Percentiles rank a stretch among this genome's conserved stretches.
These are phyloP conservation scores for Starmerella vitae DNA, from an alignment of 805 yeast genomes.

Conservation along the genomic window DNA sequence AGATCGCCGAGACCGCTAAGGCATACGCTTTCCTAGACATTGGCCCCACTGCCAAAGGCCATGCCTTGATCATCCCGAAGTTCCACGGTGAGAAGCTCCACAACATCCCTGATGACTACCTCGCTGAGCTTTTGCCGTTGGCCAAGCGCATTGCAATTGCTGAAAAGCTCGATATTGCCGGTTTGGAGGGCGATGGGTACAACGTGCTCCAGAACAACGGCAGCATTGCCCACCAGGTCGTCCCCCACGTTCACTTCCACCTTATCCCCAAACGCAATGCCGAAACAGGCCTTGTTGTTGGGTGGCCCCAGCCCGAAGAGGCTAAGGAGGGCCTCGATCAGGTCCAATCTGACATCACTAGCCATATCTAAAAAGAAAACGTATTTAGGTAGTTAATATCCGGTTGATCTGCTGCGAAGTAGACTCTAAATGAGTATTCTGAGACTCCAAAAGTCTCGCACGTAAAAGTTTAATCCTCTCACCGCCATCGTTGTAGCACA, in stretches of 20 bases:
- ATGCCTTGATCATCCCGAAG: constrained; percentile 81
- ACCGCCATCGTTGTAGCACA: constrained; percentile 11
- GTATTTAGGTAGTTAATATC: neutral
- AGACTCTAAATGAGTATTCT: neutral
- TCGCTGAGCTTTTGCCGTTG: constrained; percentile 74
- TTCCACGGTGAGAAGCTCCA: constrained; percentile 88
- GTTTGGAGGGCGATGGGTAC: constrained; percentile 58
- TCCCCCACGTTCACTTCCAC: constrained; percentile 94
- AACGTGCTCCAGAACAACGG: constrained; percentile 90
- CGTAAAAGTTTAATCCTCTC: neutral
- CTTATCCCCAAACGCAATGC: constrained; percentile 75
- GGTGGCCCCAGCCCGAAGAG: constrained; percentile 86
- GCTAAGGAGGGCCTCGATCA: constrained; percentile 52
- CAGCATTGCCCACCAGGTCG: constrained; percentile 86
- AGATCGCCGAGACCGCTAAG: constrained; percentile 71
- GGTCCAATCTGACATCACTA: constrained; percentile 44
- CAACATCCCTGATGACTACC: constrained; percentile 80
- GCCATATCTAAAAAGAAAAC: constrained; percentile 6
- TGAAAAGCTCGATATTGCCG: constrained; percentile 40
- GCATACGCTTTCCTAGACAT: constrained; percentile 79
- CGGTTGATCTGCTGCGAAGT: neutral
- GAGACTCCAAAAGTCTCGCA: neutral
- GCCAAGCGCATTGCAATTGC: constrained; percentile 75
- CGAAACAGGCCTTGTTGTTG: constrained; percentile 66
- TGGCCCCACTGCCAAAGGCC: constrained; percentile 84